phyloP scores from a whole-genome alignment of 192 early-diverging fungal species.

The Backusella sp. region DNA sequence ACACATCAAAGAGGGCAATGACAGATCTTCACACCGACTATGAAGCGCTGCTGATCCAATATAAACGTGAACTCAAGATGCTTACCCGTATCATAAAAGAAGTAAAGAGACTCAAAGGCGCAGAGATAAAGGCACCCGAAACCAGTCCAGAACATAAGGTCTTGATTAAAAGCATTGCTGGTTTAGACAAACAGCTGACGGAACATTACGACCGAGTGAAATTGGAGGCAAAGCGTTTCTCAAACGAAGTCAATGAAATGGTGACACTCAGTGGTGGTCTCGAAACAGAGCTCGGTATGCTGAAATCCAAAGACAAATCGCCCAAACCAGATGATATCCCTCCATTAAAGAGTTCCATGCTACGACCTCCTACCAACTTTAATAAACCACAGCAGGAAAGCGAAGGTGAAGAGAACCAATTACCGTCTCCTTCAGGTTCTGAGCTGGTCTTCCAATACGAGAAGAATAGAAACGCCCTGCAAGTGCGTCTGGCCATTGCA shows the following conservation, averaged over 20 bases:
- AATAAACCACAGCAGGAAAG: background rate
- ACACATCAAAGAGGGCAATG: background rate
- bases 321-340: background rate
- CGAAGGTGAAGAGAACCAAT: background rate
- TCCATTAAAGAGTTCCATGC: background rate
- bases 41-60: background rate
- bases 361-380: conserved; percentile 13
- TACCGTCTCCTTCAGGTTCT: background rate
- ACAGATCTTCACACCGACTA: background rate
- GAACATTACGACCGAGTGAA: conserved; percentile 8
- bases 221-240: conserved; percentile 10
- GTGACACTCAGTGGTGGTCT: background rate
- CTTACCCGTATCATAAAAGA: conserved; percentile 4
- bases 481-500: background rate
- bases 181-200: conserved; percentile 1
- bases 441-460: conserved; percentile 9
- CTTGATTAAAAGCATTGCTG: background rate
- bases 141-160: background rate
- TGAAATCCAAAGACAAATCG: background rate
- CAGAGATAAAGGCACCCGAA: background rate
- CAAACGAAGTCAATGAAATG: conserved; percentile 13
- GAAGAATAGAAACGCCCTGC: conserved; percentile 7
- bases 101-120: background rate
- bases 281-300: conserved; percentile 5
- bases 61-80: conserved; percentile 7